phyloP scores from a whole-genome alignment of 1,284 basidiomycete species.

The Ganoderma lucidum region DNA sequence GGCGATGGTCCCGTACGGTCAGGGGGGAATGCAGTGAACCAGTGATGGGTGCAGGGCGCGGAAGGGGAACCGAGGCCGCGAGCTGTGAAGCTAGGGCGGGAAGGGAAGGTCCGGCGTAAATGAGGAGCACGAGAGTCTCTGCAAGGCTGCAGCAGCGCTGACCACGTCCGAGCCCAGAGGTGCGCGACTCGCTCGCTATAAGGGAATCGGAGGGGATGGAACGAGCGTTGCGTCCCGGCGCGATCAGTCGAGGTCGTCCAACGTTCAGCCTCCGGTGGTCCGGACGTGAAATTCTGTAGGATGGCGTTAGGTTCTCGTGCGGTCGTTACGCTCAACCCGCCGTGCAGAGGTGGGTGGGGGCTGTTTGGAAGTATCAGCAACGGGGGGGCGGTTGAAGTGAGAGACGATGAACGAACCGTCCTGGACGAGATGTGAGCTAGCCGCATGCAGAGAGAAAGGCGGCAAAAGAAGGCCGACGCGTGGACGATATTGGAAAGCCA shows the following conservation, averaged over 20 bases:
- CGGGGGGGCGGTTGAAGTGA: neutral
- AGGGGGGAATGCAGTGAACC: neutral
- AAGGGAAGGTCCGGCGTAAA: neutral
- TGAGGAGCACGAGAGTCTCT: slow-evolving; percentile 2
- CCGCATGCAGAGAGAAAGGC: neutral
- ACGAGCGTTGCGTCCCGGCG: neutral
- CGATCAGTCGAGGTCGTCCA: neutral
- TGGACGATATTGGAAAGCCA: neutral
- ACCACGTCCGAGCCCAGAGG: neutral
- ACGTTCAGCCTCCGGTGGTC: neutral
- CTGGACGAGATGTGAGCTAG: neutral
- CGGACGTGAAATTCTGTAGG: neutral
- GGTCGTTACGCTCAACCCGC: neutral
- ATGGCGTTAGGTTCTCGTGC: neutral
- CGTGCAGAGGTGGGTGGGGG: neutral
- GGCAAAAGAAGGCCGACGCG: slow-evolving; percentile 4
- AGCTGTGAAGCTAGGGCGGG: neutral
- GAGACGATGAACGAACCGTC: neutral
- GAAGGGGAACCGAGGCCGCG: neutral
- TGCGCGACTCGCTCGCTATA: neutral
- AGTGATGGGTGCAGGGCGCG: neutral
- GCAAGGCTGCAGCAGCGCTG: neutral
- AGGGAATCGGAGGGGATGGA: neutral
- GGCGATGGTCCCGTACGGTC: neutral
- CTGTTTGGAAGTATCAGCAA: neutral